A percentile compares a stretch with the other conserved stretches of the same genome.
Conservation (phyloP, 768 basidiomycete species). For the Kwoniella newhampshirensis region DNA sequence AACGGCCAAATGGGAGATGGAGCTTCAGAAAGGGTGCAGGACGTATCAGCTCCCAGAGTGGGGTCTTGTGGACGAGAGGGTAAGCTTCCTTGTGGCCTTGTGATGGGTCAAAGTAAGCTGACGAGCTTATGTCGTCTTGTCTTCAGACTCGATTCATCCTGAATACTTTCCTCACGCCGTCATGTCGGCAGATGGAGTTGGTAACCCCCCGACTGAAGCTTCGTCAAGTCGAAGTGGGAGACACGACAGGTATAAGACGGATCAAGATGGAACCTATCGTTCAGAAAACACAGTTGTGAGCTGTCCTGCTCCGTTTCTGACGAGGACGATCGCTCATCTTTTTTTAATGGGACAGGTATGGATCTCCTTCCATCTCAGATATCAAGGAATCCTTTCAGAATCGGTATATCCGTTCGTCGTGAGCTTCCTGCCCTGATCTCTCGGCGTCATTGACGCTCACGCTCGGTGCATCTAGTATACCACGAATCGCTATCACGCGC, state of each 20-base stretch:
- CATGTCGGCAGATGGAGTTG: slow-evolving; percentile 30
- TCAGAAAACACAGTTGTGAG: slow-evolving; percentile 47
- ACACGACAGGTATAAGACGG: slow-evolving; percentile 32
- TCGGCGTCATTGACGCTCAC: neutral
- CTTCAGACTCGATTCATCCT: slow-evolving; percentile 20
- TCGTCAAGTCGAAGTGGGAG: slow-evolving; percentile 29
- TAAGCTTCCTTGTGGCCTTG: slow-evolving; percentile 3
- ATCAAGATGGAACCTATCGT: slow-evolving; percentile 50
- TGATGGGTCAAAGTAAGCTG: neutral
- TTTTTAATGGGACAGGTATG: slow-evolving; percentile 24
- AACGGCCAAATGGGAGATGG: slow-evolving; percentile 22
- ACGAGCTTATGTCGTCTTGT: neutral
- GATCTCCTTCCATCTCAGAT: slow-evolving; percentile 16
- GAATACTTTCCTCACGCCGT: slow-evolving; percentile 33
- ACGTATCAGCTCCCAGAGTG: slow-evolving; percentile 11
- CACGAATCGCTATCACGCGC: slow-evolving; percentile 10
- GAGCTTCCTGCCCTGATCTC: neutral
- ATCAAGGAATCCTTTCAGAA: slow-evolving; percentile 34
- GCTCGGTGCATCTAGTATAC: slow-evolving; percentile 18
- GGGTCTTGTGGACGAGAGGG: slow-evolving; percentile 20
- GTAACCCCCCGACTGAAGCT: slow-evolving; percentile 33
- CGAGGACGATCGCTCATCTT: neutral
- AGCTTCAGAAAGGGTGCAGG: slow-evolving; percentile 8
- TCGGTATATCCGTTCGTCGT: slow-evolving; percentile 37
- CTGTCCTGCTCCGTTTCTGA: neutral